Evolutionary conservation across 208 protist species (phyloP).

Genomic region (Leishmania mexicana): DNA sequence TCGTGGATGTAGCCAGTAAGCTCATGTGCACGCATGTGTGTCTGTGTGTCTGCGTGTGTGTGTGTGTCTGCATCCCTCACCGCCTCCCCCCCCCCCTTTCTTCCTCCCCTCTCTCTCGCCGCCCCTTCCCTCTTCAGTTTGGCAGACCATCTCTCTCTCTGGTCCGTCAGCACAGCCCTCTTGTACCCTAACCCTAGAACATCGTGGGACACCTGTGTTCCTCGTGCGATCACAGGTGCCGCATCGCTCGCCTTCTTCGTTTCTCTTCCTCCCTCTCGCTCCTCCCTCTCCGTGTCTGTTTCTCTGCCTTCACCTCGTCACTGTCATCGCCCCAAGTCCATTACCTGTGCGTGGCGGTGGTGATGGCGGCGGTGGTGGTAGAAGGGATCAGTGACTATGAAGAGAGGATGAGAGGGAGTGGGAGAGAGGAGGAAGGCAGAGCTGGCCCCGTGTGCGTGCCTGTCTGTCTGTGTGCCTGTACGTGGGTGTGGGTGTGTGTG

Average conservation of each 20-base stretch:
- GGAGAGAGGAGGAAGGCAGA: not conserved
- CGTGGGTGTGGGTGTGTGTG: not conserved
- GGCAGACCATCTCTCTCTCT: not conserved
- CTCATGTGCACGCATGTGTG: not conserved
- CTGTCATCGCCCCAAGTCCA: not conserved
- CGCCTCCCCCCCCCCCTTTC: not conserved
- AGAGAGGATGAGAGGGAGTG: not conserved
- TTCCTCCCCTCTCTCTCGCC: not conserved
- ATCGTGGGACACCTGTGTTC: not conserved
- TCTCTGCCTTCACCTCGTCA: not conserved
- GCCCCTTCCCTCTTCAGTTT: slow-evolving; percentile 6
- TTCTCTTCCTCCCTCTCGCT: not conserved
- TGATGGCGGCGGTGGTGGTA: not conserved
- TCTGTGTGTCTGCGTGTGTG: not conserved
- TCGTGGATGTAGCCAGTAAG: not conserved
- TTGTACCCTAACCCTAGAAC: slow-evolving; percentile 41
- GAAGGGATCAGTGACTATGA: not conserved
- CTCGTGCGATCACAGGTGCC: not conserved
- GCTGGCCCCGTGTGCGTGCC: not conserved
- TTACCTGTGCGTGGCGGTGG: not conserved
- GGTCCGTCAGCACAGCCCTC: slow-evolving; percentile 5
- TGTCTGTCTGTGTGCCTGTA: not conserved
- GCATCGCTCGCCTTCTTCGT: not conserved
- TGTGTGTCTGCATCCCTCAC: not conserved
- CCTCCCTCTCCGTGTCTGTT: not conserved